Percentiles rank a stretch among this genome's conserved stretches.
Conservation (phyloP, 495 filamentous ascomycete species). For the Podospora appendiculata region DNA sequence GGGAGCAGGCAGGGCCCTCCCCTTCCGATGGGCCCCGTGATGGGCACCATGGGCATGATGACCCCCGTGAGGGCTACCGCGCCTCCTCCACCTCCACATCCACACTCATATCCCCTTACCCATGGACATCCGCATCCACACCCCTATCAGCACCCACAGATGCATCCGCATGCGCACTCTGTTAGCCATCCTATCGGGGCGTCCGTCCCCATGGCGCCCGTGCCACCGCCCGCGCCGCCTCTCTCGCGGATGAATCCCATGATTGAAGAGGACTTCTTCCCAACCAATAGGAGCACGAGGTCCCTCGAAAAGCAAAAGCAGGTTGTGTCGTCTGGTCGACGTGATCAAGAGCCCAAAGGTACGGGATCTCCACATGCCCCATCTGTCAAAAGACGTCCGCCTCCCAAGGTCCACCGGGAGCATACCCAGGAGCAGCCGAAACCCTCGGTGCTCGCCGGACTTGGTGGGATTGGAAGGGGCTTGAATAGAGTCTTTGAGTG, state of each 20-base stretch:
- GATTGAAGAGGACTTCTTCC: slow-evolving; percentile 34
- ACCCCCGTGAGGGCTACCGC: slow-evolving; percentile 8
- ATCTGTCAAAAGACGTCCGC: slow-evolving; percentile 16
- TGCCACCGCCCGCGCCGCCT: slow-evolving; percentile 18
- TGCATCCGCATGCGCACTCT: slow-evolving; percentile 6
- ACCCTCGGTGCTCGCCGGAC: slow-evolving; percentile 36
- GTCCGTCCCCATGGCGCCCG: slow-evolving; percentile 21
- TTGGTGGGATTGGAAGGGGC: slow-evolving; percentile 35
- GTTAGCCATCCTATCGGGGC: slow-evolving; percentile 13
- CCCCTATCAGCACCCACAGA: slow-evolving; percentile 10
- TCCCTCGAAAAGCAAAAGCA: slow-evolving; percentile 5
- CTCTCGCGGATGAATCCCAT: slow-evolving; percentile 28
- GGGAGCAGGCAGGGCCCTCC: slow-evolving; percentile 19
- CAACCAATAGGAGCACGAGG: slow-evolving; percentile 8
- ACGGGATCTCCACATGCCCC: slow-evolving; percentile 17
- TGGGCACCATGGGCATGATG: slow-evolving; percentile 13
- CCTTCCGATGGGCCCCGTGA: slow-evolving; percentile 3
- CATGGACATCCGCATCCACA: slow-evolving; percentile 9
- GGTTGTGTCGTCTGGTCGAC: not conserved
- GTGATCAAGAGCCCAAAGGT: slow-evolving; percentile 4
- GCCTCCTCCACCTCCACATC: slow-evolving; percentile 15
- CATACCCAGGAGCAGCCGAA: slow-evolving; percentile 20
- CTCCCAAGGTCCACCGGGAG: slow-evolving; percentile 14
- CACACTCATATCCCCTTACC: not conserved
- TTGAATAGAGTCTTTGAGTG: slow-evolving; percentile 41